Percentiles rank a stretch among this genome's conserved stretches.
Conservation (phyloP, 306 rosid genomes). For the Malus sieversii region DNA sequence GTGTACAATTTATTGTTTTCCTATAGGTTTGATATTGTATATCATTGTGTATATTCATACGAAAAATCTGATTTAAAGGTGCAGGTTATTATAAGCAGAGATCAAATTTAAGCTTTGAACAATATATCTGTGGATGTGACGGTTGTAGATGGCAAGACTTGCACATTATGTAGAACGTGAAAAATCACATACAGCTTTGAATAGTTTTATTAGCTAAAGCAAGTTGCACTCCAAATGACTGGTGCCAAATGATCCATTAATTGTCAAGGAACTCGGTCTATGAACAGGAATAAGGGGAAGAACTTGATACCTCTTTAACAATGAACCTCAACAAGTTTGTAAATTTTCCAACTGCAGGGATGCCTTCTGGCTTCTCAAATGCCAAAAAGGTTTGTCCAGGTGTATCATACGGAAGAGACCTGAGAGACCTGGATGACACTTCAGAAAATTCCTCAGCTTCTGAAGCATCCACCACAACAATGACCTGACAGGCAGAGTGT, state of each 20-base stretch:
- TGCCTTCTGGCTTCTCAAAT: conserved; percentile 84
- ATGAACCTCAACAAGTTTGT: conserved; percentile 68
- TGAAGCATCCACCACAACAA: conserved; percentile 74
- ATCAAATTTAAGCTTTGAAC: neutral
- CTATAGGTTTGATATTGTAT: neutral
- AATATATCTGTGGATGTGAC: neutral
- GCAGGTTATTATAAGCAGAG: neutral
- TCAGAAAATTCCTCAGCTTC: conserved; percentile 88
- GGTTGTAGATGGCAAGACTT: neutral
- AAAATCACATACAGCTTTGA: neutral
- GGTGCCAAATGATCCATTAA: neutral
- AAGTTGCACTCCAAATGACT: neutral
- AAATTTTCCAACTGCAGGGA: conserved; percentile 71
- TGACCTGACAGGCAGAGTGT: conserved; percentile 44
- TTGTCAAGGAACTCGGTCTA: neutral
- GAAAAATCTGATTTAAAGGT: neutral
- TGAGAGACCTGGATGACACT: conserved; percentile 67
- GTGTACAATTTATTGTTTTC: neutral
- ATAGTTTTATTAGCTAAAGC: neutral
- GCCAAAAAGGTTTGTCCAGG: conserved; percentile 89
- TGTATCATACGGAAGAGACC: conserved; percentile 90
- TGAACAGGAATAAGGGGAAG: neutral
- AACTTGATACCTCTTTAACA: conserved; percentile 72
- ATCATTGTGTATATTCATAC: neutral
- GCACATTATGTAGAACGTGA: neutral